Conservation (phyloP, 2,329 filamentous ascomycete species). For the Xylariaceae sp. region DNA sequence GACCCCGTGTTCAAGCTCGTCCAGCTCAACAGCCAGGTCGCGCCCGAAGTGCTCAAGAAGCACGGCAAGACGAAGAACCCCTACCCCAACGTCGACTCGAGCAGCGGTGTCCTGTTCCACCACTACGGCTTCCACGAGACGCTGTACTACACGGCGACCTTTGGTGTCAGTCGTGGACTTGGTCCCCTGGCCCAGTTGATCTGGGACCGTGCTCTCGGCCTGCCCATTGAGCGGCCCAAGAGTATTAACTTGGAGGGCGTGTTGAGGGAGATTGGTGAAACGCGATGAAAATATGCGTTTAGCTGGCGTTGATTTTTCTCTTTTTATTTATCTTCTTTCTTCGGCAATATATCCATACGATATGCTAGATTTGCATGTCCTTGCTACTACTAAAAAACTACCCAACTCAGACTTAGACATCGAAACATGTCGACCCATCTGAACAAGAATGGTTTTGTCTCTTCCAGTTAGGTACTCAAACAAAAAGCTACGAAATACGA, state of each 20-base stretch:
- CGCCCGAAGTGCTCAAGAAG: conserved; percentile 82
- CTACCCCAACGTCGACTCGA: conserved; percentile 93
- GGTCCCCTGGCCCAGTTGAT: conserved; percentile 91
- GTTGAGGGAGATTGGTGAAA: conserved; percentile 53
- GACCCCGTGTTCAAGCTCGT: conserved; percentile 94
- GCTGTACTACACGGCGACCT: conserved; percentile 80
- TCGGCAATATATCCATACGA: background rate
- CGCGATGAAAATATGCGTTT: background rate
- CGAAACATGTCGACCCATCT: too few relatives aligned
- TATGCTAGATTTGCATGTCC: background rate
- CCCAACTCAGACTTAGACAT: background rate
- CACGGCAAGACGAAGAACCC: conserved; percentile 99
- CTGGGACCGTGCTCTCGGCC: conserved; percentile 88
- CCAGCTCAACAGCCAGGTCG: conserved; percentile 86
- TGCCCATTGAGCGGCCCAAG: conserved; percentile 97
- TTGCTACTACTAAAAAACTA: background rate
- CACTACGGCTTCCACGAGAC: conserved; percentile 98
- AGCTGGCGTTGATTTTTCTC: background rate
- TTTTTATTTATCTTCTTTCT: background rate
- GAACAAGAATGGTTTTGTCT: too few relatives aligned
- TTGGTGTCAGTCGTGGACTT: conserved; percentile 64
- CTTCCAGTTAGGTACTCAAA: too few relatives aligned
- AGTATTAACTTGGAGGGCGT: conserved; percentile 89
- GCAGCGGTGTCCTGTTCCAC: conserved; percentile 91
- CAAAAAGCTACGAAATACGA: too few relatives aligned